Conservation (phyloP, 306 rosid genomes). For the Pachyrhizus erosus region DNA sequence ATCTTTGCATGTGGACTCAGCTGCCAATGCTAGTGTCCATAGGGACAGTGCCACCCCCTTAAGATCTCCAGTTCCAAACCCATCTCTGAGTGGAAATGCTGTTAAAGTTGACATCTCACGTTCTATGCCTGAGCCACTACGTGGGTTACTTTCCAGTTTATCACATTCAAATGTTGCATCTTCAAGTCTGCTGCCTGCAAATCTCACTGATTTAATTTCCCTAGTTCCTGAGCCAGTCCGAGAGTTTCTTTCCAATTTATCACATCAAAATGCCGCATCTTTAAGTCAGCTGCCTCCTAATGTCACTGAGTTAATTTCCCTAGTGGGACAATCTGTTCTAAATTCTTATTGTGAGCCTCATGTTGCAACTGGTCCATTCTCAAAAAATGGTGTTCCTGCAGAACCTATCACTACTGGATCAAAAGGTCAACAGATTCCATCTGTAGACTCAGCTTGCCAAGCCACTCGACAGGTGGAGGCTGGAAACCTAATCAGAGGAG, state of each 20-base stretch:
- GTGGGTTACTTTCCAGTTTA: constrained; percentile 51
- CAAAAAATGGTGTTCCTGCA: constrained; percentile 25
- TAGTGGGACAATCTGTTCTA: background rate
- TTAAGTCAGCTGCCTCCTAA: background rate
- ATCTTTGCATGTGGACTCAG: constrained; percentile 34
- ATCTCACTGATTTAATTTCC: background rate
- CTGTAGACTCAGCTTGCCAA: constrained; percentile 21
- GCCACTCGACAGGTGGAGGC: constrained; percentile 36
- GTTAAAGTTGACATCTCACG: constrained; percentile 43
- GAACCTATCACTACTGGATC: constrained; percentile 32
- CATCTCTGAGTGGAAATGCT: constrained; percentile 26
- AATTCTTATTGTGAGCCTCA: background rate
- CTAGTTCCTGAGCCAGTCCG: constrained; percentile 46
- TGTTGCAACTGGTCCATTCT: background rate
- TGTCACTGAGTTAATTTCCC: background rate
- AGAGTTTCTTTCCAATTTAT: constrained; percentile 51
- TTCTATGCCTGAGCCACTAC: constrained; percentile 51
- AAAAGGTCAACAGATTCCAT: constrained; percentile 28
- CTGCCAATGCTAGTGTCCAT: constrained; percentile 40
- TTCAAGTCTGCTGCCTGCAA: background rate
- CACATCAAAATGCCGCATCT: constrained; percentile 49
- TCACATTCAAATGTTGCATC: constrained; percentile 49
- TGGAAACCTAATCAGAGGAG: constrained; percentile 40
- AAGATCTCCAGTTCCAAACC: constrained; percentile 43
- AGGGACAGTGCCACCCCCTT: constrained; percentile 58